Conservation (phyloP, 2,329 filamentous ascomycete genomes). For the Colletotrichum costaricense region DNA sequence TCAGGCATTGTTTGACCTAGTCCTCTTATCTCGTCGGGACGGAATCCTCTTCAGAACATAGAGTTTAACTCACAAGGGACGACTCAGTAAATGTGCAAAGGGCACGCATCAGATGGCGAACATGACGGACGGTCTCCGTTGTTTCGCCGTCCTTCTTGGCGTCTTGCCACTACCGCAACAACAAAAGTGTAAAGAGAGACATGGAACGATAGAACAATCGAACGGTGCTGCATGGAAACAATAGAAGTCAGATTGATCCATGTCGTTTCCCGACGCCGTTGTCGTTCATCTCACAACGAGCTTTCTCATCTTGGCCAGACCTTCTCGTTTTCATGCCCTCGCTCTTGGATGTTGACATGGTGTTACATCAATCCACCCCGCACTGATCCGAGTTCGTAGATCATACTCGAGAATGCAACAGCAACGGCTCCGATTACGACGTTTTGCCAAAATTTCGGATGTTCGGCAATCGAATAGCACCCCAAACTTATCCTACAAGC, state of each 20-base stretch:
- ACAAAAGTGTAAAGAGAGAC: background rate
- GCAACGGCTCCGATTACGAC: background rate
- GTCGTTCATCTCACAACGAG: slow-evolving; percentile 11
- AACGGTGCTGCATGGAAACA: background rate
- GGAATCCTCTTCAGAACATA: background rate
- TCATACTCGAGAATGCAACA: background rate
- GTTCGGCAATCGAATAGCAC: background rate
- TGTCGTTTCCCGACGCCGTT: background rate
- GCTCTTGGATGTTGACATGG: background rate
- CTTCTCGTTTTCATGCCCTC: background rate
- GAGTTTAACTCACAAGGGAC: slow-evolving; percentile 3
- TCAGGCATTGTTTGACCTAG: background rate
- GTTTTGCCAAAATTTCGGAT: background rate
- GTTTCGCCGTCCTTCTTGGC: background rate
- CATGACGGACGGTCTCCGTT: background rate
- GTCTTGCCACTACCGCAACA: background rate
- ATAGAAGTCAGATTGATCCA: background rate
- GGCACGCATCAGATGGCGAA: slow-evolving; percentile 12
- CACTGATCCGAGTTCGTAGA: slow-evolving; percentile 14
- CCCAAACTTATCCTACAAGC: background rate
- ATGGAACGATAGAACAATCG: slow-evolving; percentile 5
- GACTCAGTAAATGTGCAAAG: background rate
- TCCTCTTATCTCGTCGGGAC: background rate
- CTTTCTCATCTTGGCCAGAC: background rate
- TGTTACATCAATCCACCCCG: slow-evolving; percentile 6